These are phyloP conservation scores for Colletotrichum sp. DNA, from an alignment of 2,329 filamentous ascomycete genomes.

Conservation along the genomic window DNA sequence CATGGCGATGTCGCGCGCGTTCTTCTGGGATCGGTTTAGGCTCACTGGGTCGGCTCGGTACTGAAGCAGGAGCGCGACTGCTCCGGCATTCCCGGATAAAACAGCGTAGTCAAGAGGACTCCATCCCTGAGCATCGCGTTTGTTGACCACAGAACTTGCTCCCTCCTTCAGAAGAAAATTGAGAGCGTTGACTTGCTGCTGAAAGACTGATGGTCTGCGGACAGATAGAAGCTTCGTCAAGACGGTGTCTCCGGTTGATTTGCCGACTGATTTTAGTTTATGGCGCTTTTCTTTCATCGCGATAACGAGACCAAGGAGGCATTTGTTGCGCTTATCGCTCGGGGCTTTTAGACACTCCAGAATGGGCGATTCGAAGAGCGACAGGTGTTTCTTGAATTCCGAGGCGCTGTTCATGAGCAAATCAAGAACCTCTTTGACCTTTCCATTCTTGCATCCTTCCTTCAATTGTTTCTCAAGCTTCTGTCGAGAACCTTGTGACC, in stretches of 20 bases:
- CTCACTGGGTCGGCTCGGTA: not conserved
- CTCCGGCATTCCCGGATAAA: not conserved
- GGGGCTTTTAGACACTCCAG: not conserved
- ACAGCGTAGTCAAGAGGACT: not conserved
- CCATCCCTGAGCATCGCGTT: not conserved
- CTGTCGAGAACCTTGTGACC: not conserved
- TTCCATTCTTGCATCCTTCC: not conserved
- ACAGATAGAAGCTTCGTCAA: not conserved
- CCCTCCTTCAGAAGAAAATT: not conserved
- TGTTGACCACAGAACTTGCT: not conserved
- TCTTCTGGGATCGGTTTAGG: not conserved
- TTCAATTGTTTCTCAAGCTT: not conserved
- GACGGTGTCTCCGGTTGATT: not conserved
- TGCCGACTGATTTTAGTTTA: not conserved
- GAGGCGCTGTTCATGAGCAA: not conserved
- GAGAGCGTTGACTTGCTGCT: not conserved
- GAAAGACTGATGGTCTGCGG: not conserved
- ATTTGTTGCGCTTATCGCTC: not conserved
- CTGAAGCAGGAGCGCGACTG: not conserved
- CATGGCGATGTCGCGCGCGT: not conserved
- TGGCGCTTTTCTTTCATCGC: not conserved
- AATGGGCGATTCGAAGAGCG: not conserved
- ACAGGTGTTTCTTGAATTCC: not conserved
- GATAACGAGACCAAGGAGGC: not conserved
- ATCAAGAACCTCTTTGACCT: not conserved